Conservation (phyloP, 2,329 filamentous ascomycete species). For the Oidium heveae region DNA sequence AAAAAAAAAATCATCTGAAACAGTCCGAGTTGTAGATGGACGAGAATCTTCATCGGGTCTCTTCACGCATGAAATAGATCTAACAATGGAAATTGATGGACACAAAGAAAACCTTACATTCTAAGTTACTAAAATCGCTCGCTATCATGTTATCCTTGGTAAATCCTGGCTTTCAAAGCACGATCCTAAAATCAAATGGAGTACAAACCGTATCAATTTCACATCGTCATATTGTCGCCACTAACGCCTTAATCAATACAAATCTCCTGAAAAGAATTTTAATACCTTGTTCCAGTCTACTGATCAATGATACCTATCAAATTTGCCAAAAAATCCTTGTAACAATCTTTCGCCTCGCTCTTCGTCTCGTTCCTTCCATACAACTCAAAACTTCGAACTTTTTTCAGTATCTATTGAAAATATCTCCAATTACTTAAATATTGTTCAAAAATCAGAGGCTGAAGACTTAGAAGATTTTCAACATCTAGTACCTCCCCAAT, state of each 20-base stretch:
- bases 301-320: not conserved
- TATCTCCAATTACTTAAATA: not conserved
- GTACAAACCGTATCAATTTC: not conserved
- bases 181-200: not conserved
- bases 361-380: not conserved
- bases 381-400: not conserved
- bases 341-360: not conserved
- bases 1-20: not conserved
- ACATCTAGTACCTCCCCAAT: not conserved
- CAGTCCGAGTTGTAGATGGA: not conserved
- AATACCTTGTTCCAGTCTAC: not conserved
- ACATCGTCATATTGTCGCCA: not conserved
- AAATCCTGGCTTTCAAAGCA: constrained; percentile 1
- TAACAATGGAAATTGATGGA: not conserved
- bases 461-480: not conserved
- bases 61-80: not conserved
- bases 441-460: not conserved
- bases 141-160: not conserved
- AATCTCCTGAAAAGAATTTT: not conserved
- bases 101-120: not conserved
- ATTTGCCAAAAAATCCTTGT: not conserved
- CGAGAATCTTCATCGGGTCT: not conserved
- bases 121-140: not conserved
- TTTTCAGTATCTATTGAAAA: not conserved
- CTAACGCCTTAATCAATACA: not conserved